These are phyloP conservation scores for Spirogloea muscicola DNA, from an alignment of 139 green algal species.

Conservation along the genomic window DNA sequence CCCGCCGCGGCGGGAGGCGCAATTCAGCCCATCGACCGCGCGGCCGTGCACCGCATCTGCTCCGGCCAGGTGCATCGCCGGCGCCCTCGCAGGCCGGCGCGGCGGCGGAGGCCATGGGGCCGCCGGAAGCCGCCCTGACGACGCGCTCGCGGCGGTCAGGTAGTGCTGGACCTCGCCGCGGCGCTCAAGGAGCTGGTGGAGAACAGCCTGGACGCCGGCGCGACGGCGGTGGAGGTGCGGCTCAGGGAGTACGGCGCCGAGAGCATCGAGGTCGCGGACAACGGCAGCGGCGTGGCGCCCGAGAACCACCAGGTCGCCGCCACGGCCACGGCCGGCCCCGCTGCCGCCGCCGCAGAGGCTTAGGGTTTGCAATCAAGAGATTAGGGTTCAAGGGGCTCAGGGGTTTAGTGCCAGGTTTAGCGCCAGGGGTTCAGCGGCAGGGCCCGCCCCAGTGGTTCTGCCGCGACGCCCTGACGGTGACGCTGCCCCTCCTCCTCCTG, in stretches of 20 bases:
- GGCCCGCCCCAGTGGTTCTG: too few relatives aligned
- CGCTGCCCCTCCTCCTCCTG: background rate
- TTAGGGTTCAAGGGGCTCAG: too few relatives aligned
- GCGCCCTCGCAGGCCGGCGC: too few relatives aligned
- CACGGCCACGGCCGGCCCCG: background rate
- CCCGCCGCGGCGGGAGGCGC: background rate
- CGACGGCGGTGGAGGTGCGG: slow-evolving; percentile 80
- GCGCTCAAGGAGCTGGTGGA: slow-evolving; percentile 84
- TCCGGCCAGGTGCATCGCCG: slow-evolving; percentile 29
- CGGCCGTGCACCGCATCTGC: slow-evolving; percentile 40
- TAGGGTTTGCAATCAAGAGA: too few relatives aligned
- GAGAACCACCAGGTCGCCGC: slow-evolving; percentile 57
- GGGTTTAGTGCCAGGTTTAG: too few relatives aligned
- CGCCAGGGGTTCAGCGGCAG: too few relatives aligned
- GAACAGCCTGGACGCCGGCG: slow-evolving; percentile 91
- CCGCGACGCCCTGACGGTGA: too few relatives aligned
- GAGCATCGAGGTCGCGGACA: slow-evolving; percentile 92
- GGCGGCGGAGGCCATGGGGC: background rate
- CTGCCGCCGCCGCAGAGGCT: too few relatives aligned
- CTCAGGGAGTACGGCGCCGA: slow-evolving; percentile 82
- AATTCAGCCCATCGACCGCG: slow-evolving; percentile 23
- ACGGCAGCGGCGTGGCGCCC: slow-evolving; percentile 74
- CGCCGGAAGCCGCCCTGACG: background rate
- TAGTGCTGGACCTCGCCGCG: slow-evolving; percentile 82
- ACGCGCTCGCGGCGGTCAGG: slow-evolving; percentile 42